Evolutionary conservation across 169 alveolate species (phyloP), one percentile per base, ranked within the genome.

Genomic region (Plasmodium gallinaceum): DNA sequence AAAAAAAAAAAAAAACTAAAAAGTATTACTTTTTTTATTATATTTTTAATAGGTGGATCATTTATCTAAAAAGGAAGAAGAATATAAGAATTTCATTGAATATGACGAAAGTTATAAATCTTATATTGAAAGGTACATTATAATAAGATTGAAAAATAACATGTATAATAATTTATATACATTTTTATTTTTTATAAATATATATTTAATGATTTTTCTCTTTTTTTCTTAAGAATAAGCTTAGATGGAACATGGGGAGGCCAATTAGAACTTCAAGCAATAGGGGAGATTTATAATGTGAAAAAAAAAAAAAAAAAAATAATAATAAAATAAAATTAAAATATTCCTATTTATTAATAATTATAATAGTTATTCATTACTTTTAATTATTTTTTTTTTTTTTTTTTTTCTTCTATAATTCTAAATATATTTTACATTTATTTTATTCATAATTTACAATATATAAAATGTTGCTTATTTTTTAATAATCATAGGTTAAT

Each of bases 161-260:
- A 52, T 6, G 20, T 52, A 0, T 7, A 54, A 54, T 16, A 54
- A 14, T 54, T 16, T 58, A 7, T 58, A 58, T 58, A 24, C 18
- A 61, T 24, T 6, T 61, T 8, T 61, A 20, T 61, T 48, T 3
- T 16, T 4, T 46, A 43, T 51, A 42, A 7, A 14, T 46, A 46
- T 68, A 32, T 43, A 48, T 60, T 12, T 69, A 0, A 20, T 54
- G 46, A 9, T 66, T 48, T 42, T 14, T 76, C 46, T 8, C 46
- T 8, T 57, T 24, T 18, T 24, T 42, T 69, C 45, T 54, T 2
- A 20, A 76, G 88, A 76, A 76, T 76, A 76, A 76, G 88, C 26
- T 6, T 64, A 42, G 88, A 76, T 57, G 88, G 88, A 5, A 61
- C 88, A 0, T 76, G 88, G 88, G 88, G 88, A 8, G 88, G 88